A percentile compares a stretch with the other conserved stretches of the same genome.
Evolutionary conservation across 2,329 filamentous ascomycete genomes (phyloP).

Genomic region (Hymenoscyphus salicellus): DNA sequence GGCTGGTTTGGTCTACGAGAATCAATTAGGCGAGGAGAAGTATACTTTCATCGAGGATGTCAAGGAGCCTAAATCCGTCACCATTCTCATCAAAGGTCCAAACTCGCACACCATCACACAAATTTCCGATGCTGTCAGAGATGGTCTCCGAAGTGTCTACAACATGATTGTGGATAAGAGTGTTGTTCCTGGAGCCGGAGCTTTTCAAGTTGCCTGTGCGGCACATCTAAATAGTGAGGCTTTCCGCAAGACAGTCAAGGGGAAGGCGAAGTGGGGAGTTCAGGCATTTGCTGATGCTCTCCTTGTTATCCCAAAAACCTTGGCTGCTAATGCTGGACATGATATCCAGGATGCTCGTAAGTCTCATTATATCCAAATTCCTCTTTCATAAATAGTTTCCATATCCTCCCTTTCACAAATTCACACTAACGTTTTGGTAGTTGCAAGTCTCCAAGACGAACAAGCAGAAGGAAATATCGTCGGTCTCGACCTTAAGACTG

Average conservation of each 20-base stretch:
- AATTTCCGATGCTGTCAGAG: conserved; percentile 92
- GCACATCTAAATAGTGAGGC: conserved; percentile 81
- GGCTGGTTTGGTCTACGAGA: conserved; percentile 95
- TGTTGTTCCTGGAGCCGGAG: conserved; percentile 89
- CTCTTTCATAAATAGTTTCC: too few relatives aligned
- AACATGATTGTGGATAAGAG: conserved; percentile 99
- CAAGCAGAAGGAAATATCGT: conserved; percentile 78
- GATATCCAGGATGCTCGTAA: conserved; percentile 93
- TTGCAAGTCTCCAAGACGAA: conserved; percentile 85
- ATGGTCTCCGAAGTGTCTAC: conserved; percentile 93
- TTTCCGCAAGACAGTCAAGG: conserved; percentile 89
- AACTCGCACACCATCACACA: conserved; percentile 96
- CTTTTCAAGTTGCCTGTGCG: conserved; percentile 93
- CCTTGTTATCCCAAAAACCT: conserved; percentile 92
- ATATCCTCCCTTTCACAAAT: neutral
- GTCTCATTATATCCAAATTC: conserved; percentile 41
- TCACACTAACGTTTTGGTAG: conserved; percentile 43
- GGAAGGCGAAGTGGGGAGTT: conserved; percentile 96
- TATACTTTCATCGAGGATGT: conserved; percentile 98
- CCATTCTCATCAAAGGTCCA: conserved; percentile 94
- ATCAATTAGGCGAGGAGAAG: conserved; percentile 97
- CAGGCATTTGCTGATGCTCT: conserved; percentile 92
- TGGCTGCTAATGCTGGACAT: conserved; percentile 92
- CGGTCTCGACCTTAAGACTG: conserved; percentile 80
- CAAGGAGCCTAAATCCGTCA: conserved; percentile 97